phyloP scores from a whole-genome alignment of 108 stramenopile species.

The Schizochytrium sp. region DNA sequence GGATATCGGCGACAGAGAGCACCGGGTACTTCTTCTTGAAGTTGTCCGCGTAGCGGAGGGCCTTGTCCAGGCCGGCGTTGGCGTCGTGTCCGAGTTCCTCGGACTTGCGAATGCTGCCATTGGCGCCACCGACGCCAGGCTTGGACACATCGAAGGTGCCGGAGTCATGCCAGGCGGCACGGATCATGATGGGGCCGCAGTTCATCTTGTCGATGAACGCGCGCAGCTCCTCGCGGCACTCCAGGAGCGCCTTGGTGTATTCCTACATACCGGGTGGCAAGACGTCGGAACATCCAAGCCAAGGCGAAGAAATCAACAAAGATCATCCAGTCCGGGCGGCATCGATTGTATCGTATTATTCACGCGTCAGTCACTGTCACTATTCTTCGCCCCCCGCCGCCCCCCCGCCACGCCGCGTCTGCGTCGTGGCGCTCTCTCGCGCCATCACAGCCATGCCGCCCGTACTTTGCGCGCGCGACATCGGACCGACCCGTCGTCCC shows the following conservation, averaged over 20 bases:
- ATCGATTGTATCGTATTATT: not conserved
- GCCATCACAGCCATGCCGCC: too few species aligned
- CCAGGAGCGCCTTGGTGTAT: constrained; percentile 34
- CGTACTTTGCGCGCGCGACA: not conserved
- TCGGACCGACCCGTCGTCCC: not conserved
- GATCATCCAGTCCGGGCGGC: not conserved
- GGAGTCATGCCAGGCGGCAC: constrained; percentile 43
- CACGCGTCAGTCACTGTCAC: not conserved
- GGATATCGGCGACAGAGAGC: constrained; percentile 83
- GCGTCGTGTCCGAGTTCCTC: constrained; percentile 61
- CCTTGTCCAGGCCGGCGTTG: constrained; percentile 77
- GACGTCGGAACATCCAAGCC: not conserved
- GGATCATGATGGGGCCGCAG: constrained; percentile 38
- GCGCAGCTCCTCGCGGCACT: constrained; percentile 43
- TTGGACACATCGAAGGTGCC: constrained; percentile 18
- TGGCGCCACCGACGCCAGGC: constrained; percentile 36
- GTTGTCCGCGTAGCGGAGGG: constrained; percentile 63
- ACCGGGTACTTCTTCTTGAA: constrained; percentile 79
- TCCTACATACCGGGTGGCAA: not conserved
- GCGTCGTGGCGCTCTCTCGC: too few species aligned
- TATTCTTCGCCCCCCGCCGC: too few species aligned
- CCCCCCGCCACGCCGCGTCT: too few species aligned
- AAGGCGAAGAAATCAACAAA: too few species aligned
- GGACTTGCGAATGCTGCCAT: constrained; percentile 48
- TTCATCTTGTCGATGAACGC: constrained; percentile 43